These are phyloP conservation scores for Aspergillus carbonarius DNA, from an alignment of 2,329 filamentous ascomycete species.

Conservation along the genomic window DNA sequence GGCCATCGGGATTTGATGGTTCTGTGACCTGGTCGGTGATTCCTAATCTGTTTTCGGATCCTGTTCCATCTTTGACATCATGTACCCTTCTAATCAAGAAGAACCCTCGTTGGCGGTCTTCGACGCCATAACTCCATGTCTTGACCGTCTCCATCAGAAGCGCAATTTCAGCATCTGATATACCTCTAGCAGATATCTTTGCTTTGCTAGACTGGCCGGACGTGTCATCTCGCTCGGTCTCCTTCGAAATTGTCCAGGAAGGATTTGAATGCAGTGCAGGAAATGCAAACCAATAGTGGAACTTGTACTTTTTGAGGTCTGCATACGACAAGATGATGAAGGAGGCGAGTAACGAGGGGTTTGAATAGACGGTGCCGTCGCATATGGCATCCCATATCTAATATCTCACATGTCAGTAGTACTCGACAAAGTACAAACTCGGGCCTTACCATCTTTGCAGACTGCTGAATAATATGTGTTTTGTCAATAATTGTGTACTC, in stretches of 20 bases:
- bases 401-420: slow-evolving; percentile 13
- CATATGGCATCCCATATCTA: slow-evolving; percentile 97
- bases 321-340: slow-evolving; percentile 90
- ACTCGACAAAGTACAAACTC: neutral
- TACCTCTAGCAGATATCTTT: slow-evolving; percentile 28
- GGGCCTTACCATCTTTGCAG: slow-evolving; percentile 68
- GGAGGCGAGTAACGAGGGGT: slow-evolving; percentile 84
- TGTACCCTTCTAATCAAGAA: slow-evolving; percentile 82
- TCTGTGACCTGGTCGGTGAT: neutral
- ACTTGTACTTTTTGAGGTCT: slow-evolving; percentile 95
- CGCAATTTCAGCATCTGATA: slow-evolving; percentile 70
- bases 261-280: slow-evolving; percentile 89
- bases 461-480: slow-evolving; percentile 70
- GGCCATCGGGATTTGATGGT: neutral
- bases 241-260: slow-evolving; percentile 65
- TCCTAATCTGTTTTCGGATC: neutral
- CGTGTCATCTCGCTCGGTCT: slow-evolving; percentile 16
- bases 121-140: slow-evolving; percentile 81
- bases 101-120: slow-evolving; percentile 86
- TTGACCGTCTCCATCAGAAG: slow-evolving; percentile 78
- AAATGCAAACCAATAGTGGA: slow-evolving; percentile 98
- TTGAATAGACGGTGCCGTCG: slow-evolving; percentile 93
- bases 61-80: slow-evolving; percentile 16
- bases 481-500: slow-evolving; percentile 87
- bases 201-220: slow-evolving; percentile 20